phyloP scores from a whole-genome alignment of 2,329 filamentous ascomycete genomes.

The Blastomyces percursus region DNA sequence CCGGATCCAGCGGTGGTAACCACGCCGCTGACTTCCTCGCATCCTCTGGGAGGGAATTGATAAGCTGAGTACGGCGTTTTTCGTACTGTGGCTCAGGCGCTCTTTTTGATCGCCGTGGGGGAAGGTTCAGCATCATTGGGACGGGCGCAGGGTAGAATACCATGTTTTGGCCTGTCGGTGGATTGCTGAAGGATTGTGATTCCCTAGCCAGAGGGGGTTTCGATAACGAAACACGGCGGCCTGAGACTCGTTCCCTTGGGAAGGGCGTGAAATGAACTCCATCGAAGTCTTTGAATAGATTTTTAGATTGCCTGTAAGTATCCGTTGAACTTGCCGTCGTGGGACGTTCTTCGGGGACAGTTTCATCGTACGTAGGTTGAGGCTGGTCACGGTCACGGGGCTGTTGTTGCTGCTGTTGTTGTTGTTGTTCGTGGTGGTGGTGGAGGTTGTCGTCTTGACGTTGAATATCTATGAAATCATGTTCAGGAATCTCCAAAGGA shows the following conservation, averaged over 20 bases:
- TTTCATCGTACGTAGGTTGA: neutral
- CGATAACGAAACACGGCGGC: slow-evolving; percentile 28
- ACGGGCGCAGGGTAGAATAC: slow-evolving; percentile 93
- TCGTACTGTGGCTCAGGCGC: slow-evolving; percentile 55
- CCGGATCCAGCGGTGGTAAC: slow-evolving; percentile 21
- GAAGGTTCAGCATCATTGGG: slow-evolving; percentile 83
- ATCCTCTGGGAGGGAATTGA: slow-evolving; percentile 51
- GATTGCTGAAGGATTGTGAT: slow-evolving; percentile 29
- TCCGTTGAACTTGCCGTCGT: slow-evolving; percentile 34
- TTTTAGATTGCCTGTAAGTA: slow-evolving; percentile 36
- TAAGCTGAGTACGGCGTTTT: slow-evolving; percentile 60
- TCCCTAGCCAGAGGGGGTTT: slow-evolving; percentile 32
- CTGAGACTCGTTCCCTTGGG: slow-evolving; percentile 17
- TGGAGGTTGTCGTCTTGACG: neutral
- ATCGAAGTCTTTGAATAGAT: slow-evolving; percentile 40
- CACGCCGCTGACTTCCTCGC: slow-evolving; percentile 43
- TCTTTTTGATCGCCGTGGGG: slow-evolving; percentile 70
- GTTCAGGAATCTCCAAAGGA: slow-evolving; percentile 11
- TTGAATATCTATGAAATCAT: neutral
- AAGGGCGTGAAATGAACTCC: slow-evolving; percentile 36
- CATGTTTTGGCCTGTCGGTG: slow-evolving; percentile 61
- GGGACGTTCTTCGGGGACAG: slow-evolving; percentile 21
- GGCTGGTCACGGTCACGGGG: neutral
- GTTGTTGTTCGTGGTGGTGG: too few relatives aligned
- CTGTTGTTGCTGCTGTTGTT: too few relatives aligned